phyloP scores from a whole-genome alignment of 2,329 filamentous ascomycete genomes.

The Colletotrichum orchidophilum region DNA sequence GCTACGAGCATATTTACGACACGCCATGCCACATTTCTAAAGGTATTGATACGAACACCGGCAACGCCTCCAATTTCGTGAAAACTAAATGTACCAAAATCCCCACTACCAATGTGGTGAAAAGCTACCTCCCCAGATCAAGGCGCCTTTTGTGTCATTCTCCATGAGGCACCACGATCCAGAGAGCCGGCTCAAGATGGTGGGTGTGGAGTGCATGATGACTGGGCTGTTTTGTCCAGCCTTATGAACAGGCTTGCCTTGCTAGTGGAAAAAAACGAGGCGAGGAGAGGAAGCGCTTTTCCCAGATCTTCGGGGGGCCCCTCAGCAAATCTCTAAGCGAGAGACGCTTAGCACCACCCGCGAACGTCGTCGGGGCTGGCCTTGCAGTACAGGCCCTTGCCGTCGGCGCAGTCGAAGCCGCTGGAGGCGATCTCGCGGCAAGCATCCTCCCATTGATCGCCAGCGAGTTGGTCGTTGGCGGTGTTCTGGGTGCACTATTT shows the following conservation, averaged over 20 bases:
- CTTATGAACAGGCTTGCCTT: neutral
- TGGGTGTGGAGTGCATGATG: constrained; percentile 12
- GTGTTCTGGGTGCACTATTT: constrained; percentile 29
- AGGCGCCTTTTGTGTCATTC: neutral
- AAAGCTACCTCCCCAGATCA: constrained; percentile 11
- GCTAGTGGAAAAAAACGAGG: neutral
- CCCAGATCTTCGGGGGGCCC: neutral
- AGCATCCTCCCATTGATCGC: constrained; percentile 34
- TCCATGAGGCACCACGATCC: constrained; percentile 10
- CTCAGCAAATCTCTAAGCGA: neutral
- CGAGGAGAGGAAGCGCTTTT: neutral
- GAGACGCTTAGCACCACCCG: constrained; percentile 31
- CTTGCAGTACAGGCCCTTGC: constrained; percentile 36
- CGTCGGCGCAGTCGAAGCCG: constrained; percentile 36
- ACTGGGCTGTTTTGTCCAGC: neutral
- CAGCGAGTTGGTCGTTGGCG: constrained; percentile 28
- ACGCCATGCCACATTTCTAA: constrained; percentile 5
- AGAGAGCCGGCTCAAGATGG: constrained; percentile 20
- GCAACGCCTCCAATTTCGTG: constrained; percentile 26
- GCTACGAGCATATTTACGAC: neutral
- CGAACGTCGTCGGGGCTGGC: constrained; percentile 22
- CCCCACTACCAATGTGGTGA: constrained; percentile 2
- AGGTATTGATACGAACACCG: constrained; percentile 26
- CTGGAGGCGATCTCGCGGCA: constrained; percentile 33
- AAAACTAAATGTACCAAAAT: constrained; percentile 14